Conservation (phyloP, 2,329 filamentous ascomycete species). For the Diaporthe amygdali region DNA sequence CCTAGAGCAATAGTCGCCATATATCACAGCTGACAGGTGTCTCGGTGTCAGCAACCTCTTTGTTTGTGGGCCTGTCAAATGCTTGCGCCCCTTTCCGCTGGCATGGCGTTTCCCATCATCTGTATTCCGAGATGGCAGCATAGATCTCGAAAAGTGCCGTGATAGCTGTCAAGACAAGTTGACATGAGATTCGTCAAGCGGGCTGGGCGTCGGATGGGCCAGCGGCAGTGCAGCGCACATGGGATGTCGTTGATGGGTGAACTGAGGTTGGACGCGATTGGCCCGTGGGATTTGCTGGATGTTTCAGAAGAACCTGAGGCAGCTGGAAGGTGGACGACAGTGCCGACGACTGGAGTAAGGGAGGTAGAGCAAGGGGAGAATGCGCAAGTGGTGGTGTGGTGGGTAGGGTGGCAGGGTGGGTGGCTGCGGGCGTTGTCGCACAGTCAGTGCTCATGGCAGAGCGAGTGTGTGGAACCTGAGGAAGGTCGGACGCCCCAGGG, state of each 20-base stretch:
- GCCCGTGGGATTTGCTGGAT: slow-evolving; percentile 12
- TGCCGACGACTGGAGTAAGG: slow-evolving; percentile 5
- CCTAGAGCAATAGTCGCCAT: background rate
- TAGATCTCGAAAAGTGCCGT: slow-evolving; percentile 3
- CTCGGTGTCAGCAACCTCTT: background rate
- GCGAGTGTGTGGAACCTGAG: background rate
- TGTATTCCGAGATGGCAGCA: slow-evolving; percentile 12
- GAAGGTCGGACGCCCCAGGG: slow-evolving; percentile 13
- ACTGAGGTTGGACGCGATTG: slow-evolving; percentile 12
- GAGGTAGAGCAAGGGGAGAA: background rate
- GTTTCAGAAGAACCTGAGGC: slow-evolving; percentile 27
- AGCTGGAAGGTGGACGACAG: slow-evolving; percentile 11
- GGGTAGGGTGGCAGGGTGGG: slow-evolving; percentile 1
- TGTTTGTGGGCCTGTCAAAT: background rate
- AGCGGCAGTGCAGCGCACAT: slow-evolving; percentile 2
- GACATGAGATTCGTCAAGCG: background rate
- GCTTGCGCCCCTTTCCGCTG: background rate
- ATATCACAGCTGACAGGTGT: background rate
- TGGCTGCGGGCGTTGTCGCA: background rate
- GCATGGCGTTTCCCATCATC: slow-evolving; percentile 3
- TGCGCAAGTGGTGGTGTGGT: background rate
- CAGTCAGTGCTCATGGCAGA: background rate
- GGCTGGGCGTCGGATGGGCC: background rate
- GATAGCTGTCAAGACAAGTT: slow-evolving; percentile 5
- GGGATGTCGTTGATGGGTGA: slow-evolving; percentile 14